Conservation (phyloP, 768 basidiomycete genomes). For the Hypholoma sublateritium region DNA sequence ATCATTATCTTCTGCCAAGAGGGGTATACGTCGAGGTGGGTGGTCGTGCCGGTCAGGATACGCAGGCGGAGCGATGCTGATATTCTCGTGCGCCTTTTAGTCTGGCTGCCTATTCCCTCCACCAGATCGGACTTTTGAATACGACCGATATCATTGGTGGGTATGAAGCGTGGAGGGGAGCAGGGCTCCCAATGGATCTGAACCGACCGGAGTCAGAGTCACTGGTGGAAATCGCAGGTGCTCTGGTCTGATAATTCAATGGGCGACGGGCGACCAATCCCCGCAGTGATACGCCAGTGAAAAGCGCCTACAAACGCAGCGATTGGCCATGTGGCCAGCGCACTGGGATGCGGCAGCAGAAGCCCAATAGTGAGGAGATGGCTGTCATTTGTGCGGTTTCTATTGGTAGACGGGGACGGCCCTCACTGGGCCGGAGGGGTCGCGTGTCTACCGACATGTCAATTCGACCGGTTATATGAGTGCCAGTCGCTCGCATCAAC, state of each 20-base stretch:
- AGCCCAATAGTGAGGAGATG: no score
- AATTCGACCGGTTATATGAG: neutral
- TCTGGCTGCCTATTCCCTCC: conserved; percentile 68
- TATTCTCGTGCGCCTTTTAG: conserved; percentile 27
- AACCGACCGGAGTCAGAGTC: conserved; percentile 21
- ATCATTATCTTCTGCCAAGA: conserved; percentile 78
- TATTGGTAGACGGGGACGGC: neutral
- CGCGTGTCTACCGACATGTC: neutral
- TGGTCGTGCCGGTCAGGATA: neutral
- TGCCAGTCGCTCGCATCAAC: neutral
- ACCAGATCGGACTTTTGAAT: conserved; percentile 68
- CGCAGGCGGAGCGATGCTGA: neutral
- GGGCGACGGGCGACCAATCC: conserved; percentile 1
- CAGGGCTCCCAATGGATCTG: conserved; percentile 54
- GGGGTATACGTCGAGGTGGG: conserved; percentile 60
- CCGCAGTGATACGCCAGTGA: conserved; percentile 1
- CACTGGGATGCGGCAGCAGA: neutral
- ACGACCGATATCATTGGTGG: conserved; percentile 81
- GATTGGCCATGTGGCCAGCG: conserved; percentile 2
- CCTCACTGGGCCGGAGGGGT: neutral
- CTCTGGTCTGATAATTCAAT: conserved; percentile 19
- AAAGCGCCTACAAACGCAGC: neutral
- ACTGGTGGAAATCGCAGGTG: conserved; percentile 24
- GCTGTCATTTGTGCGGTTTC: neutral
- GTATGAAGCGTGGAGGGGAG: conserved; percentile 68